phyloP scores from a whole-genome alignment of 495 filamentous ascomycete species.

The Acidomyces sp. region DNA sequence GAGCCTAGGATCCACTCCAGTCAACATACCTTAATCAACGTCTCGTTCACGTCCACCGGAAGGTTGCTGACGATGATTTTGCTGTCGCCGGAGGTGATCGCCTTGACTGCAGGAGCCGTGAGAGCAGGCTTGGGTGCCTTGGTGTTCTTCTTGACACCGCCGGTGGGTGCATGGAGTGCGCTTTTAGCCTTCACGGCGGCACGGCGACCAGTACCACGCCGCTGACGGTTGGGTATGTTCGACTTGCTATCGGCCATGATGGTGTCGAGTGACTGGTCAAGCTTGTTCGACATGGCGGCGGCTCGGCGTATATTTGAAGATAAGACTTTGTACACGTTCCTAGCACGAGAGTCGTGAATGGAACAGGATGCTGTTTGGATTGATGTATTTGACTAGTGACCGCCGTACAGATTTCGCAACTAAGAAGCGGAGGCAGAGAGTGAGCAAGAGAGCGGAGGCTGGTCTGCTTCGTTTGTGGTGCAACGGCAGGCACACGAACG shows the following conservation, averaged over 20 bases:
- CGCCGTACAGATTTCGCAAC: no score
- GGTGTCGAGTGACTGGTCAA: constrained; percentile 90
- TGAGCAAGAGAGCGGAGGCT: no score
- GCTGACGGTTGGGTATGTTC: no score
- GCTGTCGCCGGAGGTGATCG: constrained; percentile 51
- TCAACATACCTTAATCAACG: constrained; percentile 99
- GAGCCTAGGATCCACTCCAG: constrained; percentile 27
- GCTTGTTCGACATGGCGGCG: constrained; percentile 85
- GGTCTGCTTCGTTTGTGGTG: no score
- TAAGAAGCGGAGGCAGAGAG: no score
- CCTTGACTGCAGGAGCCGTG: constrained; percentile 43
- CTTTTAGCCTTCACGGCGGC: constrained; percentile 36
- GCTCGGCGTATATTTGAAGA: no score
- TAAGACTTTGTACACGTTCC: no score
- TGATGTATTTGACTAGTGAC: no score
- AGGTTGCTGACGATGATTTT: constrained; percentile 97
- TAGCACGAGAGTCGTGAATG: no score
- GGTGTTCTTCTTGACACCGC: constrained; percentile 74
- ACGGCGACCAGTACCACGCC: constrained; percentile 35
- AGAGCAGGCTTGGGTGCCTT: constrained; percentile 34
- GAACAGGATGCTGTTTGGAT: no score
- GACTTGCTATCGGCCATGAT: constrained; percentile 79
- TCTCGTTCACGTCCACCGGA: constrained; percentile 89
- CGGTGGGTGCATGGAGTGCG: constrained; percentile 52
- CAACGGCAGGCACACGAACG: no score